Evolutionary conservation across 768 basidiomycete species (phyloP).

Genomic region (Antrodiella citrinella): DNA sequence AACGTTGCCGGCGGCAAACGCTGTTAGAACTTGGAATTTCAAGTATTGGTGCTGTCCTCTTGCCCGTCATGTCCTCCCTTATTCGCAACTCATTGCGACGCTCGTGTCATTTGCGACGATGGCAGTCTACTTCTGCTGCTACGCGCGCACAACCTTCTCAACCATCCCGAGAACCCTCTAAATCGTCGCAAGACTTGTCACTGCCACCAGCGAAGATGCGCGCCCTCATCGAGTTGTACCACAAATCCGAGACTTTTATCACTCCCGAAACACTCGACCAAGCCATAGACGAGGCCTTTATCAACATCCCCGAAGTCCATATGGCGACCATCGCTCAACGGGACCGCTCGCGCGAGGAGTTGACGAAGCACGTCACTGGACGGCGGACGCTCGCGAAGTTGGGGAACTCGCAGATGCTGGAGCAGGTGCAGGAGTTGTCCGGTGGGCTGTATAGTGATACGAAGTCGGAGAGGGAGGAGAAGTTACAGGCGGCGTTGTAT

Average conservation of each 20-base stretch:
- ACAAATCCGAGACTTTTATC: conserved; percentile 64
- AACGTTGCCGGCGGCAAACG: too few species aligned
- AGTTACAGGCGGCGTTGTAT: conserved; percentile 45
- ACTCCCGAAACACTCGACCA: conserved; percentile 59
- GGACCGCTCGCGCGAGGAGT: conserved; percentile 12
- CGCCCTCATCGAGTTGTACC: conserved; percentile 70
- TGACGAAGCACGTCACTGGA: conserved; percentile 12
- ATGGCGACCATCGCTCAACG: not conserved
- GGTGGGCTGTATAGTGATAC: conserved; percentile 18
- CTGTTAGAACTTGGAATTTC: too few species aligned
- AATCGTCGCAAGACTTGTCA: too few species aligned
- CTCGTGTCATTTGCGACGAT: not conserved
- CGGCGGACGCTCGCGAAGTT: conserved; percentile 12
- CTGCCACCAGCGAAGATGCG: conserved; percentile 54
- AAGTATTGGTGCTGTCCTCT: too few species aligned
- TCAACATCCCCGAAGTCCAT: conserved; percentile 6
- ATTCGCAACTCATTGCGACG: not conserved
- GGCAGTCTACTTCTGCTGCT: not conserved
- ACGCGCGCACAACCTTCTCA: conserved; percentile 1
- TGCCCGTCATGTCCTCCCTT: not conserved
- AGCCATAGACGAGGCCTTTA: conserved; percentile 60
- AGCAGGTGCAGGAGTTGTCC: conserved; percentile 14
- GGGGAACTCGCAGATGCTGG: conserved; percentile 2
- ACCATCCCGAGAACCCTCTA: conserved; percentile 5
- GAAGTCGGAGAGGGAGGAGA: conserved; percentile 27